Base-by-base conservation (phyloP, 148 eudicot species). In the Rhododendron mucronatum region DNA sequence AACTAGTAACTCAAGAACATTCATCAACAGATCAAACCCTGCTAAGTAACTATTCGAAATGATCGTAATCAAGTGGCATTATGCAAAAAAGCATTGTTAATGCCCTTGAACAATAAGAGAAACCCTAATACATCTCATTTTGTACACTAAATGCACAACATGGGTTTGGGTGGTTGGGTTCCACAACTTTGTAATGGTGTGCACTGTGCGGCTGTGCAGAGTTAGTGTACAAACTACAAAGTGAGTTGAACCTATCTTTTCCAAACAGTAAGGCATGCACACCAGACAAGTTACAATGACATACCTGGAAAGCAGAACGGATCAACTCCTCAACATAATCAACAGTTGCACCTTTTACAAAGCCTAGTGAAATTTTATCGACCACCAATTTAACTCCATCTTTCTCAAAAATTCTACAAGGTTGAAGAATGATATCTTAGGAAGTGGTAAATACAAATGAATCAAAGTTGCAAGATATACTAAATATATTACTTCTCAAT, bases 321-420 rank as follows among this genome's bases (percentile, higher is more conserved):
- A 95, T 97, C 81, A 97, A 94, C 93, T 97, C 99, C 92, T 95
- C 96, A 33, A 91, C 99, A 91, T 95, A 95, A 94, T 97, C 99
- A 90, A 97, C 91, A 50, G 94, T 94, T 18, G 99, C 93, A 78
- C 99, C 99, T 86, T 95, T 97, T 65, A 97, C 99, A 88, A 97
- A 97, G 88, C 91, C 99, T n/a, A 91, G 91, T 5, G 99, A 97
- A 84, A 97, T 92, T 28, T 89, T 92, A 89, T 97, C 99, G 45
- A 97, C 94, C 86, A 93, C 98, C 91, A 97, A 86, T 86, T 94
- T 95, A 63, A 93, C 96, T 77, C 99, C 99, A 87, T 95, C 94
- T 89, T 87, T 96, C 87, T 95, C 98, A 39, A 97, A 95, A 86
- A 97, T 84, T 86, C 99, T 97, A 82, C 90, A 92, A 69, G 69